phyloP scores from a whole-genome alignment of 352 stramenopile species.

The Salisapilia sapeloensis region DNA sequence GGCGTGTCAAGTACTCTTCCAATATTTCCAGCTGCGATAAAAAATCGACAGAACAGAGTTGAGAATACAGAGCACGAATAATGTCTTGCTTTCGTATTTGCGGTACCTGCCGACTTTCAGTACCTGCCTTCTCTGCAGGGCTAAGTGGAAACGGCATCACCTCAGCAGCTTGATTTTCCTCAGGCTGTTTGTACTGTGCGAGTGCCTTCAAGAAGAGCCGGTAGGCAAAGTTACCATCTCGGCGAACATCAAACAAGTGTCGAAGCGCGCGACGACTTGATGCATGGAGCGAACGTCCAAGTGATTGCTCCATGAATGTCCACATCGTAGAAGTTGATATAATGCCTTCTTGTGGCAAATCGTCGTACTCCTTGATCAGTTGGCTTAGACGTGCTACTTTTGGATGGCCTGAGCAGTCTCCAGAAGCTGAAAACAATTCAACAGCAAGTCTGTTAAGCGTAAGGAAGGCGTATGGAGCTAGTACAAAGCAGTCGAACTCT shows the following conservation, averaged over 20 bases:
- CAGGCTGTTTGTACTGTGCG: constrained; percentile 20
- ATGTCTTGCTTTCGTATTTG: constrained; percentile 12
- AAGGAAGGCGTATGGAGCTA: constrained; percentile 24
- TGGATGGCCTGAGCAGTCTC: constrained; percentile 3
- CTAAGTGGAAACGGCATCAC: neutral
- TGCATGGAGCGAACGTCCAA: constrained; percentile 8
- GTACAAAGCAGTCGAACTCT: constrained; percentile 65
- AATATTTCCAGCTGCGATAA: constrained; percentile 42
- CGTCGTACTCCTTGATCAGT: constrained; percentile 17
- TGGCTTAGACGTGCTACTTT: constrained; percentile 21
- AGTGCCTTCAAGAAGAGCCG: constrained; percentile 62
- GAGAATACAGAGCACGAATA: constrained; percentile 31
- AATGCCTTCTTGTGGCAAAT: constrained; percentile 6
- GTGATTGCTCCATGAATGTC: constrained; percentile 12
- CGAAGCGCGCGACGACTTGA: constrained; percentile 20
- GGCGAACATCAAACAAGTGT: constrained; percentile 56
- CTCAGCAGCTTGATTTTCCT: neutral
- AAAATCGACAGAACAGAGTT: constrained; percentile 56
- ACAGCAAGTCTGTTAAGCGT: constrained; percentile 16
- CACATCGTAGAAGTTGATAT: constrained; percentile 12
- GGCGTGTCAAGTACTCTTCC: constrained; percentile 25
- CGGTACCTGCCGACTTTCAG: neutral
- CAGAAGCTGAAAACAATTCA: constrained; percentile 12
- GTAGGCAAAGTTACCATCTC: constrained; percentile 37
- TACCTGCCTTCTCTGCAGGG: neutral